Percentiles rank a stretch among this genome's conserved stretches.
Evolutionary conservation across 164 flowering plant genomes (phyloP).

Genomic region (Malania oleifera): DNA sequence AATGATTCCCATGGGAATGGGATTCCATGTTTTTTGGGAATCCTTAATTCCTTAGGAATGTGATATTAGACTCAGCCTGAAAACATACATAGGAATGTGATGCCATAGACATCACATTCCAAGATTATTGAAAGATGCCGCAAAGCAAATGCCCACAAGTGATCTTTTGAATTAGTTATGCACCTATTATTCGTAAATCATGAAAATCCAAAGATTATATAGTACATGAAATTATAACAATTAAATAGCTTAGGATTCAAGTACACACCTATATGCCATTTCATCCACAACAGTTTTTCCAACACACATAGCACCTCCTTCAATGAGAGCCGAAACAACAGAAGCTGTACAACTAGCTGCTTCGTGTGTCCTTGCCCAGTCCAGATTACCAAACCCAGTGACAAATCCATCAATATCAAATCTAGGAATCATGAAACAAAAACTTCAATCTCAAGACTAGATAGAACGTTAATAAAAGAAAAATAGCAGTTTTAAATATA

Average conservation of each 20-base stretch:
- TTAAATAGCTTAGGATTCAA: neutral
- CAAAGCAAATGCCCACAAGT: too few relatives aligned
- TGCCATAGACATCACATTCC: too few relatives aligned
- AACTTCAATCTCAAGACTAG: neutral
- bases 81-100: too few relatives aligned
- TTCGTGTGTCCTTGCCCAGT: conserved; percentile 81
- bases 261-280: conserved; percentile 65
- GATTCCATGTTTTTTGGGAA: too few relatives aligned
- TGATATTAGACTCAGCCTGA: too few relatives aligned
- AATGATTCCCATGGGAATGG: too few relatives aligned
- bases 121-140: too few relatives aligned
- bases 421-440: conserved; percentile 35
- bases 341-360: conserved; percentile 59
- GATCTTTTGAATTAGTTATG: too few relatives aligned
- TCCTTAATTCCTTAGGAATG: too few relatives aligned
- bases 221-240: neutral
- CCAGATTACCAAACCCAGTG: conserved; percentile 88
- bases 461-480: too few relatives aligned
- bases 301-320: conserved; percentile 86
- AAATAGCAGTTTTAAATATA: neutral
- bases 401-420: conserved; percentile 83
- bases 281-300: conserved; percentile 91
- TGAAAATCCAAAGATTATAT: neutral
- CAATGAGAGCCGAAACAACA: conserved; percentile 62
- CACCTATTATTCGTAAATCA: neutral